Conservation (phyloP, 2,329 filamentous ascomycete species). For the Aspergillus eucalypticola region DNA sequence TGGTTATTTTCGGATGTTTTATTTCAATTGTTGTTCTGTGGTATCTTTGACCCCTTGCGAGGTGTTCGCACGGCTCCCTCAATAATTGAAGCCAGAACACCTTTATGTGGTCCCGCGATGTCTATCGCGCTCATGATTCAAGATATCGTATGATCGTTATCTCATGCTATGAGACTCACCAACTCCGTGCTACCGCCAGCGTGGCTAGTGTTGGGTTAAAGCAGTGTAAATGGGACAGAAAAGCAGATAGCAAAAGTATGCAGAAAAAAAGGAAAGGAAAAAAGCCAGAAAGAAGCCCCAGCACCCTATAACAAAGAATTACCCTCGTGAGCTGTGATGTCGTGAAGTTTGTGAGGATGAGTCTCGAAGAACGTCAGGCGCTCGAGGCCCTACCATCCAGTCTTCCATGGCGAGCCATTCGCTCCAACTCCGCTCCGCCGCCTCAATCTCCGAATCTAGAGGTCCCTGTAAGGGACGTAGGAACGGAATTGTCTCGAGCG, state of each 20-base stretch:
- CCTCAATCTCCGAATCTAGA: constrained; percentile 75
- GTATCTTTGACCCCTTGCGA: constrained; percentile 1
- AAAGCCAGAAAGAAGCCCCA: background rate
- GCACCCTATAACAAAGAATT: background rate
- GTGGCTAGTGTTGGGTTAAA: background rate
- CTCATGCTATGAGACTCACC: constrained; percentile 10
- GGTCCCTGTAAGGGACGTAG: constrained; percentile 77
- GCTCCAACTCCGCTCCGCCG: constrained; percentile 83
- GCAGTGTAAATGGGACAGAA: background rate
- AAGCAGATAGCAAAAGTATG: background rate
- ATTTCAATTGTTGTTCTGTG: background rate
- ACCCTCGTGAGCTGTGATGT: constrained; percentile 34
- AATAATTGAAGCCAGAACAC: constrained; percentile 3
- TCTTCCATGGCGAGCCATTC: constrained; percentile 97
- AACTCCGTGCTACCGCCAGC: constrained; percentile 8
- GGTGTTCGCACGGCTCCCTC: background rate
- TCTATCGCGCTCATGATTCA: constrained; percentile 17
- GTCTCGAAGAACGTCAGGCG: constrained; percentile 54
- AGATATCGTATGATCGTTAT: constrained; percentile 19
- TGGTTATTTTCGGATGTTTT: background rate
- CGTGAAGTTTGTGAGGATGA: constrained; percentile 39
- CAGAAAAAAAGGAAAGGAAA: background rate
- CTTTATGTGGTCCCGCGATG: constrained; percentile 10
- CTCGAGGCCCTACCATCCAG: constrained; percentile 91
- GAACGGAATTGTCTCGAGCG: constrained; percentile 83